A percentile compares a stretch with the other conserved stretches of the same genome.
Evolutionary conservation across 331 rosid species (phyloP).

Genomic region (Pyracantha coccinea): DNA sequence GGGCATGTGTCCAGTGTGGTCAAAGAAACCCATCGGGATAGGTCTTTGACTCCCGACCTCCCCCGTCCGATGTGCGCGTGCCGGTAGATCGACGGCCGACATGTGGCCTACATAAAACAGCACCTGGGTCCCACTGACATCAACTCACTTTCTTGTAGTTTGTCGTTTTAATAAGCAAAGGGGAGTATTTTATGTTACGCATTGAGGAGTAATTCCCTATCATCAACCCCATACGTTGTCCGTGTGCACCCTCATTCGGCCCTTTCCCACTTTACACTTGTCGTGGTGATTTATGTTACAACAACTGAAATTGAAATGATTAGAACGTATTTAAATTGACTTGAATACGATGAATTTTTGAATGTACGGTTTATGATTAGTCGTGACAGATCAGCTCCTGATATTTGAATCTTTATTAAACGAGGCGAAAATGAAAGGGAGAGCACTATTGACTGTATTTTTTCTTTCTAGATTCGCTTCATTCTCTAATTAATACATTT

Average conservation of each 20-base stretch:
- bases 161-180: slow-evolving; percentile 1
- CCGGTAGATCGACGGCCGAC: slow-evolving; percentile 17
- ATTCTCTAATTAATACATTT: no score
- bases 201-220: background rate
- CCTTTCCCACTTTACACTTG: no score
- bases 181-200: background rate
- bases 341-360: no score
- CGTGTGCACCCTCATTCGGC: no score
- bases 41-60: slow-evolving; percentile 37
- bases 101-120: background rate
- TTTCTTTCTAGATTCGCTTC: no score
- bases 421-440: background rate
- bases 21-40: slow-evolving; percentile 47
- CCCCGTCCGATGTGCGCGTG: slow-evolving; percentile 21
- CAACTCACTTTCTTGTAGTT: slow-evolving; percentile 2
- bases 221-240: no score
- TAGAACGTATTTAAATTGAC: no score
- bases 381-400: no score
- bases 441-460: no score
- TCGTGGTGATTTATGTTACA: no score
- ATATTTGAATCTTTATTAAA: no score
- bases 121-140: slow-evolving; percentile 35
- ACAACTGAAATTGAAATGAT: background rate
- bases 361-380: no score
- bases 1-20: slow-evolving; percentile 32